Base-by-base conservation (phyloP, 1,284 basidiomycete genomes). In the Apiotrichum montevideense region DNA sequence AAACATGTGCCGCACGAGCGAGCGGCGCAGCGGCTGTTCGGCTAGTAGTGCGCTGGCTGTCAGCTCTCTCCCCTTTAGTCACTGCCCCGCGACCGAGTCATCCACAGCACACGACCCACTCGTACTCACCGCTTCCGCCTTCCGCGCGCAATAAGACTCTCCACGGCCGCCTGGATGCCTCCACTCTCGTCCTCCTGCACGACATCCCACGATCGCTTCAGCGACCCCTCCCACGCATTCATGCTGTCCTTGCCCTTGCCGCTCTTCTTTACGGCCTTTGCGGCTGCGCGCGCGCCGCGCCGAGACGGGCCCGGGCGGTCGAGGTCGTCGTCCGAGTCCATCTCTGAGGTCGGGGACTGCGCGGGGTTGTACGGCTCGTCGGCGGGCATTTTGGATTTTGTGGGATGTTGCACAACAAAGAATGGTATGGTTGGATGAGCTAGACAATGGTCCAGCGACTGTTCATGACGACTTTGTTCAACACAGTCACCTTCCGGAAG, bases 151-250 rank as follows among this genome's bases (percentile, higher is more conserved):
- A 98, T 82, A 66, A 91, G 81, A 60, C 89, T 89, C 63, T 93
- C 86, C 3, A 98, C 93, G 1, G 93, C 88, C 1, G 86, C 84
- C 62, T 94, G 89, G 60, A 98, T 75, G 65, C 90, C 95, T 1
- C 95, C 95, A 0, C 82, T 83, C 68, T 94, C 95, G 73, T 98
- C 95, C 75, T 98, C 96, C 69, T 92, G 88, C 0, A 98, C 91
- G 2, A 87, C 88, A 67, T 98, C 96, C 95, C 95, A 98, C 49
- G 89, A 90, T 46, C 93, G 86, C 51, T 90, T 87, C 73, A 94
- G 97, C 7, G 88, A 87, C 1, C 88, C 94, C 74, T 98, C 95
- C 95, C 95, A 98, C 35, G 92, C 90, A 68, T 94, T 94, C 13
- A 72, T 71, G 5, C 21, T 34, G 33, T 63, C 64, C 43, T 68